Conservation (phyloP, 2,329 filamentous ascomycete species). For the Fonsecaea nubica region DNA sequence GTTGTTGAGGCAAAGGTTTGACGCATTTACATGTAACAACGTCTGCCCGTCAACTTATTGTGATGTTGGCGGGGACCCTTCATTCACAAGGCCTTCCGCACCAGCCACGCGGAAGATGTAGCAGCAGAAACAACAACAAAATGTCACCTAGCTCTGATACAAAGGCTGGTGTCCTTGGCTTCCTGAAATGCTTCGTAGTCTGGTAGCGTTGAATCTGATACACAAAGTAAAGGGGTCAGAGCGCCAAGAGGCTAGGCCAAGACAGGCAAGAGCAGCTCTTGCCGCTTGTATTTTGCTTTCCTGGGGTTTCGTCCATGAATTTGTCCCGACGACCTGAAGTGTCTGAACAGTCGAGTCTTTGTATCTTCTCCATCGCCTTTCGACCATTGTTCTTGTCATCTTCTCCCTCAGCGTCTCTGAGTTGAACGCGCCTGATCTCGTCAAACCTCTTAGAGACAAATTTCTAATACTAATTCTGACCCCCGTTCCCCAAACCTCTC, state of each 20-base stretch:
- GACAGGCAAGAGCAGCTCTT: constrained; percentile 16
- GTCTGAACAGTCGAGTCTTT: constrained; percentile 16
- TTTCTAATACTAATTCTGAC: constrained; percentile 26
- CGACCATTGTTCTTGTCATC: constrained; percentile 10
- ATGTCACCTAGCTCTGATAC: constrained; percentile 6
- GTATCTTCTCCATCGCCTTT: constrained; percentile 15
- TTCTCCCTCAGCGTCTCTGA: not conserved
- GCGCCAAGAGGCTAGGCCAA: constrained; percentile 15
- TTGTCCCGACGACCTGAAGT: constrained; percentile 14
- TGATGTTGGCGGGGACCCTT: constrained; percentile 9
- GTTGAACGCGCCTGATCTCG: not conserved
- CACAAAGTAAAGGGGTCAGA: constrained; percentile 12
- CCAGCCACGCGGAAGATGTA: not conserved
- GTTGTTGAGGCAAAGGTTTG: constrained; percentile 1
- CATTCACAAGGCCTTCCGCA: constrained; percentile 3
- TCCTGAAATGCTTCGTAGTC: not conserved
- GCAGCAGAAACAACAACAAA: constrained; percentile 14
- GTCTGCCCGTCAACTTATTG: constrained; percentile 11
- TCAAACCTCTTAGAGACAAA: not conserved
- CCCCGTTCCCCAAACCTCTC: constrained; percentile 3
- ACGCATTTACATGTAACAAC: constrained; percentile 22
- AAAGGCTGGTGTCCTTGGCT: not conserved
- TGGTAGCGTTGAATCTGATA: not conserved
- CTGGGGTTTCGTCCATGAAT: constrained; percentile 21
- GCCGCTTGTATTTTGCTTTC: constrained; percentile 19